Base-by-base conservation (phyloP, 1,139 yeast genomes). In the Pichia sp. region DNA sequence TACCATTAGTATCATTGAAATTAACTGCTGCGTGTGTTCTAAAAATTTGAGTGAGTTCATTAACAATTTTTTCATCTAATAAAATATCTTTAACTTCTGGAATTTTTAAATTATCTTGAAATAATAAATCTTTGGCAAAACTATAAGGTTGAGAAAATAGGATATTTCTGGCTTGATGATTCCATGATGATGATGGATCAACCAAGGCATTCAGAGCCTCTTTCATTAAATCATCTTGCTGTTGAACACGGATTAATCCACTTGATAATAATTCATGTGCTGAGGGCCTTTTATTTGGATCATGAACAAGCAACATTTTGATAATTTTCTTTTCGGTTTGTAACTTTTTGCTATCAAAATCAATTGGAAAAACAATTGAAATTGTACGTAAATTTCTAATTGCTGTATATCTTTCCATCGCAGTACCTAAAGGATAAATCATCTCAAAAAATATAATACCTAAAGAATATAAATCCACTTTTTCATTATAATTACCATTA, bases 391-490 rank as follows among this genome's bases (percentile, higher is more conserved):
- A 66, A 34, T 76, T 74, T 52, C 81, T 77, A 31, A 92, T 68
- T 9, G 80, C 86, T 43, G 74, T 73, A 3, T 86, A 90, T 48
- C 98, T 74, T 64, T 94, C 98, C 97, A 94, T 92, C 3, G 89
- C 92, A 0, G 98, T 94, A 18, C 74, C 72, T 61, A 92, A 74
- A 0, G 83, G 74, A 65, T 83, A 88, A 34, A 89, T 78, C 97
- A 94, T 90, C 64, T 94, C 98, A 65, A 92, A 92, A 63, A 92
- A 88, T 2, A 94, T 92, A 33, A 94, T 79, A 4, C 98, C 98
- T 46, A 94, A 68, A 0, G 98, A 89, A 64, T 89, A 94, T 87
- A 94, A 84, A 64, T 94, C 98, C 29, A 92, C 95, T 58, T 92
- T 92, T 55, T 86, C 95, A 61, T 89, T 84, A 63, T 92, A 92